Conservation (phyloP, 106 monocot species). For the Ottelia alismoides region DNA sequence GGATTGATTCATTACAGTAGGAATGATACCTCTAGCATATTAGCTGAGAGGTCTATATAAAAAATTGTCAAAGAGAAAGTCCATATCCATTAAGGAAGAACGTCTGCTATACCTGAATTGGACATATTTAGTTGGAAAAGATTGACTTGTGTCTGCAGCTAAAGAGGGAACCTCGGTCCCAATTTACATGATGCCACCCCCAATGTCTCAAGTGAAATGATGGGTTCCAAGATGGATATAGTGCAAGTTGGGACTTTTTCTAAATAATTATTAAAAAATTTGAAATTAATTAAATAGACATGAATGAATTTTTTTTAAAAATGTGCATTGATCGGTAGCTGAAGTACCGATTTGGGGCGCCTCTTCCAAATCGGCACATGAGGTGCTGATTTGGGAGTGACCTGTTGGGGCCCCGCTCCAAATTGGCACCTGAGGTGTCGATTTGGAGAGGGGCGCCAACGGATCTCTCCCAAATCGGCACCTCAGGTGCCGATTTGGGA, state of each 20-base stretch:
- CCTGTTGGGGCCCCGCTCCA: too few relatives aligned
- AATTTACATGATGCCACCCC: background rate
- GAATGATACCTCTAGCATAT: background rate
- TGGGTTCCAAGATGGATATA: constrained; percentile 13
- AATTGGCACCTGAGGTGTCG: too few relatives aligned
- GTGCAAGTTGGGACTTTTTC: background rate
- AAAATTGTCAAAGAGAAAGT: background rate
- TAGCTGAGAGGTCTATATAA: background rate
- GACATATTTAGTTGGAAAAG: constrained; percentile 8
- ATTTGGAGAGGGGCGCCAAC: too few relatives aligned
- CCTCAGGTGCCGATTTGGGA: too few relatives aligned
- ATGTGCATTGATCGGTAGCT: background rate
- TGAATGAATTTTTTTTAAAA: too few relatives aligned
- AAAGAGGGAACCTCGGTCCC: constrained; percentile 1
- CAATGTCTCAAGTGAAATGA: constrained; percentile 4
- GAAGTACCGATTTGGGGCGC: too few relatives aligned
- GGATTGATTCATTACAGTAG: background rate
- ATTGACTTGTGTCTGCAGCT: constrained; percentile 14
- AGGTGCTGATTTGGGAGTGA: too few relatives aligned
- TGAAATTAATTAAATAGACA: constrained; percentile 8
- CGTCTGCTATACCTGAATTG: constrained; percentile 5
- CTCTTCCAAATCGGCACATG: too few relatives aligned
- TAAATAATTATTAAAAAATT: constrained; percentile 6
- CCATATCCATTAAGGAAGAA: constrained; percentile 26
- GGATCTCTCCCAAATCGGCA: too few relatives aligned